phyloP scores from a whole-genome alignment of 805 yeast species.

The Metschnikowia peoriensis region DNA sequence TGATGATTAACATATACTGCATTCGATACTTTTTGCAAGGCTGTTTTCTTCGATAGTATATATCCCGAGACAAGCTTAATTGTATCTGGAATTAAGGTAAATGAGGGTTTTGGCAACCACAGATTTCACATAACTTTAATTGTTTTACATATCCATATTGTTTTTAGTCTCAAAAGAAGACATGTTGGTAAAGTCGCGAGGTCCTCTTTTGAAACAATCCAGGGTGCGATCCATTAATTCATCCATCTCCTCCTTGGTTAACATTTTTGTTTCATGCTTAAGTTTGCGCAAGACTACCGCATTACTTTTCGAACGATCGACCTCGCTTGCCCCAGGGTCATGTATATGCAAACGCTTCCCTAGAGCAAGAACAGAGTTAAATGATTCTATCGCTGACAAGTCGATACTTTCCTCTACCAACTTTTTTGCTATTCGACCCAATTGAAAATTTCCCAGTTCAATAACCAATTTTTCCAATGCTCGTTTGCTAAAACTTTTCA shows the following conservation, averaged over 20 bases:
- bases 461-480: slow-evolving; percentile 69
- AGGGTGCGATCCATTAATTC: slow-evolving; percentile 51
- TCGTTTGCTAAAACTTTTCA: slow-evolving; percentile 78
- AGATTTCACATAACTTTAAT: background rate
- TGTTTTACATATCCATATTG: slow-evolving; percentile 21
- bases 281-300: slow-evolving; percentile 7
- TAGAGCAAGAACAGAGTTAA: slow-evolving; percentile 4
- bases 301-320: slow-evolving; percentile 2
- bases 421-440: slow-evolving; percentile 26
- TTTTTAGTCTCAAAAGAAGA: slow-evolving; percentile 38
- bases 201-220: slow-evolving; percentile 37
- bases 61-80: too few relatives aligned
- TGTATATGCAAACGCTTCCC: slow-evolving; percentile 13
- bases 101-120: background rate
- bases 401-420: slow-evolving; percentile 19
- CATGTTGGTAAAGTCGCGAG: slow-evolving; percentile 27
- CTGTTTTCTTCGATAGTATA: background rate
- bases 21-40: background rate
- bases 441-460: slow-evolving; percentile 36
- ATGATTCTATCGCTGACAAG: slow-evolving; percentile 10
- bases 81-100: too few relatives aligned
- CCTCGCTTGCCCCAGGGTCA: slow-evolving; percentile 8
- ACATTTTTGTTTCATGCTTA: slow-evolving; percentile 2
- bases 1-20: too few relatives aligned
- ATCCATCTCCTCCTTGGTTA: slow-evolving; percentile 43